Evolutionary conservation across 2,329 filamentous ascomycete genomes (phyloP).

Genomic region (Botrytis deweyae): DNA sequence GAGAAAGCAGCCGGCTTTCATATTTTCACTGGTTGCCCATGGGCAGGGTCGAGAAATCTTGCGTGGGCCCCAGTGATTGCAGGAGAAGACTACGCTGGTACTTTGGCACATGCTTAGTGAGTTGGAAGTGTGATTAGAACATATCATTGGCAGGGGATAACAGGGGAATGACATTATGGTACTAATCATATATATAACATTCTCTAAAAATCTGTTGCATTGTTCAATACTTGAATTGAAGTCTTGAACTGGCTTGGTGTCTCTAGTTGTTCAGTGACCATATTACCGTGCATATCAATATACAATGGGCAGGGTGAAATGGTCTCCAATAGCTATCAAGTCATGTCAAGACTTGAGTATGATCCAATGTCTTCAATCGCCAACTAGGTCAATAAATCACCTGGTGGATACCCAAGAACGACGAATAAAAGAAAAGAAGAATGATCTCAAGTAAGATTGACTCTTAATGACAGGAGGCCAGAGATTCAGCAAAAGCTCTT

Average conservation of each 20-base stretch:
- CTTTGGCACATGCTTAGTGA: not conserved
- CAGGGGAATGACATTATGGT: not conserved
- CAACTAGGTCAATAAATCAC: not conserved
- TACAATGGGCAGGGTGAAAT: not conserved
- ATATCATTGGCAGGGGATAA: no score
- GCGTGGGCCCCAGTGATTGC: not conserved
- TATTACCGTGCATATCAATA: not conserved
- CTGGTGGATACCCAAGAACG: not conserved
- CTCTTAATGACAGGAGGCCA: not conserved
- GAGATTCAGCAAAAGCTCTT: no score
- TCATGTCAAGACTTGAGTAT: not conserved
- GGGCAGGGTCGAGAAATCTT: not conserved
- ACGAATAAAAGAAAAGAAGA: not conserved
- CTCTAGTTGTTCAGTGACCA: not conserved
- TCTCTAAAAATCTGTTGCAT: not conserved
- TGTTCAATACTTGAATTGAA: not conserved
- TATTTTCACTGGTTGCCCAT: not conserved
- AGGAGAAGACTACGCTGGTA: not conserved
- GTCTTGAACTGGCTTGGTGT: not conserved
- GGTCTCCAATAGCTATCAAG: not conserved
- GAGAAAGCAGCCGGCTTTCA: not conserved
- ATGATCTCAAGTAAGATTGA: not conserved
- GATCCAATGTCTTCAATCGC: not conserved
- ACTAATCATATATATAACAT: not conserved
- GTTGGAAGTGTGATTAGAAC: not conserved